Evolutionary conservation across 1,284 basidiomycete species (phyloP), one percentile per base, ranked within the genome.

Genomic region (Apiotrichum siamense): DNA sequence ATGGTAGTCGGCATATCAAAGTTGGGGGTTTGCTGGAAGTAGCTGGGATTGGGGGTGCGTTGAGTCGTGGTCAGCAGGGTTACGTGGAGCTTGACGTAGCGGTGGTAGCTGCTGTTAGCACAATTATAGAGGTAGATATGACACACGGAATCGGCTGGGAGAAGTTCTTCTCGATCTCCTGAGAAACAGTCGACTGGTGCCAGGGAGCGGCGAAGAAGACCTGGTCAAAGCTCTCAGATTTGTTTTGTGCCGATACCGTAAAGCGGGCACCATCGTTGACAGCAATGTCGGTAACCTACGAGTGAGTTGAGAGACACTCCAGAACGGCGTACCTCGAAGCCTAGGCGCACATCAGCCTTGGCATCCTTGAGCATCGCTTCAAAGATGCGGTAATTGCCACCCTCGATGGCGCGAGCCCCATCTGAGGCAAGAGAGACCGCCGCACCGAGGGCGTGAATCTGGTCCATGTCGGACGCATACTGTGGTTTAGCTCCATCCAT

Each of bases 311-410:
- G 3, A 26, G 24, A 7, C 21, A 44, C 4, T 9, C 23, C 20
- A 4, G 9, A 2, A 21, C 9, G 24, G 10, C 44, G 57, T 55
- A 88, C 88, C 46, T 79, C 75, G 0, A 86, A 86, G 50, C 83
- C 80, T 9, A 92, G 77, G 59, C 80, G 78, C 2, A 91, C 71
- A 4, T 78, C 80, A 4, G 89, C 88, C 10, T 79, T 78, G 7
- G 87, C 87, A 12, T 77, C 76, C 10, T 80, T 76, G 33, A 93
- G 67, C 75, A 97, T 92, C 41, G 82, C 72, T 58, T 90, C 83
- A 66, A 97, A 97, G 38, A 97, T 79, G 60, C 81, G 80, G 70
- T 80, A 88, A 73, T 97, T 97, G 2, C 94, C 94, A 3, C 86
- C 85, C 54, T 78, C 73, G 43, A 97, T 80, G 15, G 80, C 78